Evolutionary conservation across 768 basidiomycete genomes (phyloP).

Genomic region (Boletus subcaerulescens): DNA sequence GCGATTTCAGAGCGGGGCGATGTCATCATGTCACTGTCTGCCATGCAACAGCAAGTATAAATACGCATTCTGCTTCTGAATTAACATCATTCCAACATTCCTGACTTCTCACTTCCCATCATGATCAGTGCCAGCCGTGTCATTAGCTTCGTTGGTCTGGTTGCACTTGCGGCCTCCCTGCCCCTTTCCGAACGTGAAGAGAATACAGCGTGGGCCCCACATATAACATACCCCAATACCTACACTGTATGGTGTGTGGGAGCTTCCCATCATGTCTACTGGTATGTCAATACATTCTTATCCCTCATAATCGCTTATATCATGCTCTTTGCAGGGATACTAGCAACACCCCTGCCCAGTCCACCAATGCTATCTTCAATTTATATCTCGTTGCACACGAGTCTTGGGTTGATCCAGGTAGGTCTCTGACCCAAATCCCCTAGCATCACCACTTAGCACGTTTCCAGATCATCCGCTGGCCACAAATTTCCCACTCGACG

Average conservation of each 20-base stretch:
- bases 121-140: conserved; percentile 1
- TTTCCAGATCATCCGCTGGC: conserved; percentile 25
- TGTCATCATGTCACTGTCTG: too few relatives aligned
- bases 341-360: conserved; percentile 20
- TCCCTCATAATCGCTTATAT: not conserved
- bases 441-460: conserved; percentile 1
- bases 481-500: conserved; percentile 29
- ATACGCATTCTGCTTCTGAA: not conserved
- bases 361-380: conserved; percentile 32
- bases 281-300: conserved; percentile 20
- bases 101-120: not conserved
- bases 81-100: too few relatives aligned
- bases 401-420: conserved; percentile 14
- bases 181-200: conserved; percentile 3
- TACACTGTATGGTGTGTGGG: not conserved
- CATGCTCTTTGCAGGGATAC: conserved; percentile 28
- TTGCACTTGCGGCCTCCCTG: conserved; percentile 8
- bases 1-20: too few relatives aligned
- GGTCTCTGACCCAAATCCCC: conserved; percentile 10
- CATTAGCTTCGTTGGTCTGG: not conserved
- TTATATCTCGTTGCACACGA: conserved; percentile 27
- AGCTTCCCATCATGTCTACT: conserved; percentile 13
- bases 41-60: not conserved
- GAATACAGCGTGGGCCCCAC: conserved; percentile 19
- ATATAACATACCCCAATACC: conserved; percentile 19